Conservation (phyloP, 2,329 filamentous ascomycete genomes). For the Ceratocystis albifundus region DNA sequence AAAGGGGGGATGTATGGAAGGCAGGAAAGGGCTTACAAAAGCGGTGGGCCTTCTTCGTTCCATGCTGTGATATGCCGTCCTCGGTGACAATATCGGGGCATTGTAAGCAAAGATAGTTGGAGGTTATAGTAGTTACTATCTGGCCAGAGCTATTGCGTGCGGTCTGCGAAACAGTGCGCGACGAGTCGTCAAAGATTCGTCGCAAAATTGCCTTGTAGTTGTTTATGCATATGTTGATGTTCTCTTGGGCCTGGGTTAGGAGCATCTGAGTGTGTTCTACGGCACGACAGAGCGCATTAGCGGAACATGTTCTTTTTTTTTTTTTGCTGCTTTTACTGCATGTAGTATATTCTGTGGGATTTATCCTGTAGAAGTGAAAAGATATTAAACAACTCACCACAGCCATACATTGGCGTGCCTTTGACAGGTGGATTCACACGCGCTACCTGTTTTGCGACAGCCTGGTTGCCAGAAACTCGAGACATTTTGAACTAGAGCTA, state of each 20-base stretch:
- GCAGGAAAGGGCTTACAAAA: conserved; percentile 47
- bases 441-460: conserved; percentile 16
- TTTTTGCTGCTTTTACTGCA: neutral
- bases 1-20: neutral
- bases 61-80: conserved; percentile 55
- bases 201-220: conserved; percentile 63
- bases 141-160: conserved; percentile 47
- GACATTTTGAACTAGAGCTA: neutral
- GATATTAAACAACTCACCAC: conserved; percentile 39
- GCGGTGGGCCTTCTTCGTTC: conserved; percentile 55
- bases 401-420: conserved; percentile 51
- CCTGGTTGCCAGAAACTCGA: conserved; percentile 19
- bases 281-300: conserved; percentile 27
- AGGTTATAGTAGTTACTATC: conserved; percentile 49
- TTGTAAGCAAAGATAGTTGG: conserved; percentile 62
- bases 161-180: conserved; percentile 50
- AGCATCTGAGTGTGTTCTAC: conserved; percentile 62
- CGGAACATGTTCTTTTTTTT: conserved; percentile 13
- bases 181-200: conserved; percentile 56
- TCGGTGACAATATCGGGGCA: conserved; percentile 58
- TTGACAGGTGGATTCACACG: conserved; percentile 45
- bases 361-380: neutral
- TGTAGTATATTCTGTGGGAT: neutral
- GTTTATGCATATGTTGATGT: conserved; percentile 55
- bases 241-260: conserved; percentile 48